Base-by-base conservation (phyloP, 306 rosid genomes). In the Cajanus cajan region DNA sequence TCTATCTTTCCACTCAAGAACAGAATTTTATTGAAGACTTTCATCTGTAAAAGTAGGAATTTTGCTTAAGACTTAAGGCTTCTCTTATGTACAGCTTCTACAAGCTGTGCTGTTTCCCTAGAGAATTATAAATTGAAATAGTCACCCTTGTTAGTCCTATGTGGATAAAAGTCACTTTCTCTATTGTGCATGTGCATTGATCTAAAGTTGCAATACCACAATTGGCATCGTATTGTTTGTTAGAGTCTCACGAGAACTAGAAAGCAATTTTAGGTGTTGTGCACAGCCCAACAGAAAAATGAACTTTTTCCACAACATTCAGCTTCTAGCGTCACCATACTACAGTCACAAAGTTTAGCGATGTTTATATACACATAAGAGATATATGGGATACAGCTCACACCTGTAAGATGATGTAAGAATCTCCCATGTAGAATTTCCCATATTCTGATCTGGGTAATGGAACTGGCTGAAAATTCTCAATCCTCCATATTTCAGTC, bases 401-500 rank as follows among this genome's bases (percentile, higher is more conserved):
- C 45, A 91, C 99, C 99, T 91, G 99, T 86, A 96, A 88, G 72
- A 96, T 80, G 68, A 96, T 91, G 83, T 93, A 96, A 63, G 93
- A 84, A 88, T 96, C 99, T 63, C 99, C 99, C 93, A 52, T 82
- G 86, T 93, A 96, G 93, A 93, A 96, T 74, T 91, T 96, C 63
- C 99, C 99, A 88, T 93, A 39, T n/a, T 91, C 99, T 77, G 99
- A 86, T 86, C 93, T 93, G 15, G 97, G 92, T 82, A 96, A 74
- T 39, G 93, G 97, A 80, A 90, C 94, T 55, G 98, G 99, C 88
- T 84, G 96, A 84, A 96, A 96, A 87, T 93, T 72, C 89, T 96
- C 99, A 79, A 96, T 96, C 86, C 99, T 88, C 99, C 99, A 96
- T 86, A 96, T 93, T 83, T 96, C 99, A 71, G 96, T 87, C 68